phyloP scores from a whole-genome alignment of 2,329 filamentous ascomycete genomes.

The Pseudogymnoascus sp. region DNA sequence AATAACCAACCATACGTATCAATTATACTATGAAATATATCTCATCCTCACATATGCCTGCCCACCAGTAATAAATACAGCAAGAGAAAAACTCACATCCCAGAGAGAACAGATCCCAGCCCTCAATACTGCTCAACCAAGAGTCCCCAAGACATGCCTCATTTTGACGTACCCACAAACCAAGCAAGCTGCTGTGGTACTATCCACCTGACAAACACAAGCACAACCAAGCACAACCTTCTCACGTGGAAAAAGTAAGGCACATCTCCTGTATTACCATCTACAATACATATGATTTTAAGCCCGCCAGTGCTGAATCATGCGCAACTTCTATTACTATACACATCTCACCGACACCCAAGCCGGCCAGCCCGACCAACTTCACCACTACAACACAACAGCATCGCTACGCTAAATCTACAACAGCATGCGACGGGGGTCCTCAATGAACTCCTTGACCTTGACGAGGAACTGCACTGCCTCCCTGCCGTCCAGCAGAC shows the following conservation, averaged over 20 bases:
- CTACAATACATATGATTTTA: background rate
- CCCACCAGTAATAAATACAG: too few species aligned
- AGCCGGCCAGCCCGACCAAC: background rate
- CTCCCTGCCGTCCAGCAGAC: conserved; percentile 87
- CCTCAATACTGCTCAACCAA: background rate
- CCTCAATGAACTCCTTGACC: conserved; percentile 96
- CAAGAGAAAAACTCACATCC: too few species aligned
- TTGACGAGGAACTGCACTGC: conserved; percentile 94
- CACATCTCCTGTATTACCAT: background rate
- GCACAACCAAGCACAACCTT: background rate
- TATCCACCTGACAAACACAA: background rate
- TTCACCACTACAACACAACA: background rate
- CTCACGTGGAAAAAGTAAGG: background rate
- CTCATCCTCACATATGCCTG: background rate
- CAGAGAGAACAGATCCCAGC: background rate
- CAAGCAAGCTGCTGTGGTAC: background rate
- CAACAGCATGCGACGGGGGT: conserved; percentile 84
- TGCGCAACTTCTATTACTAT: background rate
- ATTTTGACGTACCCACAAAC: background rate
- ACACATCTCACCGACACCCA: background rate
- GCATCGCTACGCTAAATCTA: conserved; percentile 16
- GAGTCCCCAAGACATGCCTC: background rate
- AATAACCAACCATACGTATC: background rate
- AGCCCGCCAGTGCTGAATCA: background rate
- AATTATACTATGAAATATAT: background rate